Percentiles rank a stretch among this genome's conserved stretches.
Evolutionary conservation across 352 stramenopile genomes (phyloP).

Genomic region (Albugo candida): DNA sequence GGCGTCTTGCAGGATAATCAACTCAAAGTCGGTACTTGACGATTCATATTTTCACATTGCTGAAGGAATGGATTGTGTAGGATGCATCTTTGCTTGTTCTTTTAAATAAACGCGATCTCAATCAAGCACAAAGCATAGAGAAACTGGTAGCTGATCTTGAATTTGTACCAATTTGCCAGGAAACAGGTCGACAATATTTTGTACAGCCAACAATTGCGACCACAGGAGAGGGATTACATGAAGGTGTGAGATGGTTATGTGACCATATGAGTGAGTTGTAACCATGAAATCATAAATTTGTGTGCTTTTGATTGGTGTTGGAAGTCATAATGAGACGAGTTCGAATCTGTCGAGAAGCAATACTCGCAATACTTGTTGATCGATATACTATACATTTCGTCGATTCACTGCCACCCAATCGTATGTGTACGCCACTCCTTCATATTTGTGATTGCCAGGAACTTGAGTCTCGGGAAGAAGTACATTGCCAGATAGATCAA

Average conservation of each 20-base stretch:
- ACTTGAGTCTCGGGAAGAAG: constrained; percentile 83
- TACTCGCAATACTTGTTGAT: too few species aligned
- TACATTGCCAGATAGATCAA: constrained; percentile 80
- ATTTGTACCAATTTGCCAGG: constrained; percentile 26
- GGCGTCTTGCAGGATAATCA: constrained; percentile 48
- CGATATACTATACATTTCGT: too few species aligned
- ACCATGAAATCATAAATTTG: constrained; percentile 2
- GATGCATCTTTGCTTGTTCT: constrained; percentile 44
- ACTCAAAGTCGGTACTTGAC: constrained; percentile 16
- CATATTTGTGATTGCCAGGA: constrained; percentile 82
- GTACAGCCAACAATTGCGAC: constrained; percentile 56
- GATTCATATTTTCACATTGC: neutral
- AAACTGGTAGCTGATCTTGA: constrained; percentile 27
- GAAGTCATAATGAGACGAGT: too few species aligned
- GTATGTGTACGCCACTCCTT: constrained; percentile 82
- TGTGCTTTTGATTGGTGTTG: too few species aligned
- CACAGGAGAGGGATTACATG: constrained; percentile 48
- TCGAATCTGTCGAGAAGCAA: too few species aligned
- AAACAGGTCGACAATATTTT: constrained; percentile 24
- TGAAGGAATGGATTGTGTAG: neutral
- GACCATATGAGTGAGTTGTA: constrained; percentile 51
- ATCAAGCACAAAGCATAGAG: constrained; percentile 21
- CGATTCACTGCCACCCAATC: constrained; percentile 24
- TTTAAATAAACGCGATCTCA: constrained; percentile 65
- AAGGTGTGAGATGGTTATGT: constrained; percentile 60